These are phyloP conservation scores for Epichloe festucae DNA, from an alignment of 2,329 filamentous ascomycete genomes.

Conservation along the genomic window DNA sequence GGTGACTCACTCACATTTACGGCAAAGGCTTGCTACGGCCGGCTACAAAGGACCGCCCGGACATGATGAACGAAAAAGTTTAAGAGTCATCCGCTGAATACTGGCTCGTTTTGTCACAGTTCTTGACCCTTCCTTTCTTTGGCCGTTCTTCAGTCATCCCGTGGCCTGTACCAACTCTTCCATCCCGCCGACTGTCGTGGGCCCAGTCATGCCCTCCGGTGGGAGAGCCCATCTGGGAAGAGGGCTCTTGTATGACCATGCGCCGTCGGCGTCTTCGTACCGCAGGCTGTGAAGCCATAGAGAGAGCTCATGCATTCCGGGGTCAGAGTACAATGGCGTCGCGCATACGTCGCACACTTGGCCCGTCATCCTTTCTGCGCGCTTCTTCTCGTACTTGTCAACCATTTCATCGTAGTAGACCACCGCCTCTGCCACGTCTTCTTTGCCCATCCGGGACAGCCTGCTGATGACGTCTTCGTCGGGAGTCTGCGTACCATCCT, in stretches of 20 bases:
- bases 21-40: no score
- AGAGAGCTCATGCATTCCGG: slow-evolving; percentile 76
- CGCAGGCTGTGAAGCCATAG: slow-evolving; percentile 88
- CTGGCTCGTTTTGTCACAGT: not conserved
- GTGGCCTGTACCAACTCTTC: slow-evolving; percentile 43
- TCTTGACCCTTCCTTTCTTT: not conserved
- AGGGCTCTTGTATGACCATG: slow-evolving; percentile 77
- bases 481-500: slow-evolving; percentile 53
- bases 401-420: slow-evolving; percentile 93
- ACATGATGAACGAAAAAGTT: no score
- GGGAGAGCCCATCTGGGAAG: slow-evolving; percentile 81
- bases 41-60: no score
- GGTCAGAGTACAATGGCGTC: slow-evolving; percentile 86
- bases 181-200: slow-evolving; percentile 51
- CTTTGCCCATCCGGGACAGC: slow-evolving; percentile 82
- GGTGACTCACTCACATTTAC: no score
- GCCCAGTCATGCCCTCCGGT: slow-evolving; percentile 58
- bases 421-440: slow-evolving; percentile 79
- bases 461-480: slow-evolving; percentile 86
- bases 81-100: not conserved
- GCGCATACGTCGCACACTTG: slow-evolving; percentile 67
- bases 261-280: slow-evolving; percentile 72
- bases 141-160: not conserved
- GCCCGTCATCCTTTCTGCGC: slow-evolving; percentile 89
- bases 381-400: slow-evolving; percentile 75